A percentile compares a stretch with the other conserved stretches of the same genome.
Conservation (phyloP, 2,329 filamentous ascomycete species). For the Cadophora sp. region DNA sequence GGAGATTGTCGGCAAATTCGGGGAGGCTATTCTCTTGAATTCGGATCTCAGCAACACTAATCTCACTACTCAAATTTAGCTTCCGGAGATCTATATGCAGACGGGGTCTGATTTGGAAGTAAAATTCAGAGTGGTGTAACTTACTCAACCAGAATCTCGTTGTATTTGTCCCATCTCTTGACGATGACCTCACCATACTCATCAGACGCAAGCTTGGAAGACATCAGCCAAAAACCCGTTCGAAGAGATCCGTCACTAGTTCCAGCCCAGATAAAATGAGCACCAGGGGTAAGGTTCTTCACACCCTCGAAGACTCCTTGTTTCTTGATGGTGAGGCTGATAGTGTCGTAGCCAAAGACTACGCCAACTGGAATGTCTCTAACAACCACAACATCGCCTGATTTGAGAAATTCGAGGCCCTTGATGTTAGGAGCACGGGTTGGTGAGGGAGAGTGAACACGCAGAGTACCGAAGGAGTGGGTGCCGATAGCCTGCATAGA, state of each 20-base stretch:
- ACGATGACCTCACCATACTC: slow-evolving; percentile 48
- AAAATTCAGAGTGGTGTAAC: neutral
- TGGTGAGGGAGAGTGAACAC: slow-evolving; percentile 45
- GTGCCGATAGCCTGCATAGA: slow-evolving; percentile 45
- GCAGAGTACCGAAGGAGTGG: slow-evolving; percentile 51
- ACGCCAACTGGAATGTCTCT: slow-evolving; percentile 53
- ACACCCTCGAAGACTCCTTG: slow-evolving; percentile 59
- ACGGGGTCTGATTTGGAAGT: neutral
- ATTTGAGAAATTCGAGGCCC: slow-evolving; percentile 40
- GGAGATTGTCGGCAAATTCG: slow-evolving; percentile 38
- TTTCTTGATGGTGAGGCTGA: slow-evolving; percentile 55
- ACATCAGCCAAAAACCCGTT: slow-evolving; percentile 63
- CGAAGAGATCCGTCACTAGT: slow-evolving; percentile 56
- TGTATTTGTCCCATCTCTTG: slow-evolving; percentile 62
- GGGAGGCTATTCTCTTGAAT: slow-evolving; percentile 50
- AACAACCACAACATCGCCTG: slow-evolving; percentile 58
- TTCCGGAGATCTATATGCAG: neutral
- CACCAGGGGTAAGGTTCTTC: slow-evolving; percentile 59
- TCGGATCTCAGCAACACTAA: slow-evolving; percentile 51
- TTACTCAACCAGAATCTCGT: slow-evolving; percentile 57
- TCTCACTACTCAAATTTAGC: slow-evolving; percentile 42
- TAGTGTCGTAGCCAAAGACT: slow-evolving; percentile 43
- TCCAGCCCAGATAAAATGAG: slow-evolving; percentile 66
- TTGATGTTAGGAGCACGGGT: slow-evolving; percentile 26
- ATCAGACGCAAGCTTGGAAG: slow-evolving; percentile 32